phyloP scores from a whole-genome alignment of 192 early-diverging fungal species.

The Coemansia sp. region DNA sequence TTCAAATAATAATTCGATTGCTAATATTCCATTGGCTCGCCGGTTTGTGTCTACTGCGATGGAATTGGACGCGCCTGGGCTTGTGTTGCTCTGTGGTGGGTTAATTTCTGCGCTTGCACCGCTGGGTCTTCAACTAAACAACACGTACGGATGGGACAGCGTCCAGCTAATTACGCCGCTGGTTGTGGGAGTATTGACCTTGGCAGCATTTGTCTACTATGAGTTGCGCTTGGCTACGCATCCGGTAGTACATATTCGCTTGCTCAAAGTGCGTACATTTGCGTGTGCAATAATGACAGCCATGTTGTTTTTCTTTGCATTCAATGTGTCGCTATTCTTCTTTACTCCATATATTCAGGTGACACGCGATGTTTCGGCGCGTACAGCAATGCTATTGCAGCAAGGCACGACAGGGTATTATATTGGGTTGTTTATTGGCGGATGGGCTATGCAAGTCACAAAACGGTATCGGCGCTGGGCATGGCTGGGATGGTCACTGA shows the following conservation, averaged over 20 bases:
- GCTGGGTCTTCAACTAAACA: slow-evolving; percentile 47
- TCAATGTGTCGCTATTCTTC: slow-evolving; percentile 45
- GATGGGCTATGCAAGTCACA: slow-evolving; percentile 49
- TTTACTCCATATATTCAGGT: slow-evolving; percentile 46
- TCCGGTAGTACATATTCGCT: slow-evolving; percentile 57
- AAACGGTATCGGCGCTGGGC: slow-evolving; percentile 45
- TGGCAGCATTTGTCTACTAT: slow-evolving; percentile 45
- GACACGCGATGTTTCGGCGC: slow-evolving; percentile 32
- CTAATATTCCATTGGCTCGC: neutral
- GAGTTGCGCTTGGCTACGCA: slow-evolving; percentile 64
- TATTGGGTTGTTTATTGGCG: slow-evolving; percentile 37
- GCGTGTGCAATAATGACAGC: slow-evolving; percentile 34
- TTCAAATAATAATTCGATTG: neutral
- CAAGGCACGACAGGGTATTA: slow-evolving; percentile 37
- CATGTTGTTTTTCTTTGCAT: slow-evolving; percentile 40
- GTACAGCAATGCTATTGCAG: slow-evolving; percentile 48
- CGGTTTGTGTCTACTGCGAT: slow-evolving; percentile 12
- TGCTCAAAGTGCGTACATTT: slow-evolving; percentile 48
- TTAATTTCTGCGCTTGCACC: slow-evolving; percentile 43
- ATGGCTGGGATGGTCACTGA: slow-evolving; percentile 48
- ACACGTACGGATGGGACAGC: slow-evolving; percentile 57
- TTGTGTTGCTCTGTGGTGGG: slow-evolving; percentile 39
- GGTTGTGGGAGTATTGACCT: slow-evolving; percentile 26
- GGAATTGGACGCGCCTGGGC: slow-evolving; percentile 38
- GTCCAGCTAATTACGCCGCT: slow-evolving; percentile 54